Evolutionary conservation across 2,329 filamentous ascomycete genomes (phyloP), one percentile per base, ranked within the genome.

Genomic region (Fusarium avenaceum): DNA sequence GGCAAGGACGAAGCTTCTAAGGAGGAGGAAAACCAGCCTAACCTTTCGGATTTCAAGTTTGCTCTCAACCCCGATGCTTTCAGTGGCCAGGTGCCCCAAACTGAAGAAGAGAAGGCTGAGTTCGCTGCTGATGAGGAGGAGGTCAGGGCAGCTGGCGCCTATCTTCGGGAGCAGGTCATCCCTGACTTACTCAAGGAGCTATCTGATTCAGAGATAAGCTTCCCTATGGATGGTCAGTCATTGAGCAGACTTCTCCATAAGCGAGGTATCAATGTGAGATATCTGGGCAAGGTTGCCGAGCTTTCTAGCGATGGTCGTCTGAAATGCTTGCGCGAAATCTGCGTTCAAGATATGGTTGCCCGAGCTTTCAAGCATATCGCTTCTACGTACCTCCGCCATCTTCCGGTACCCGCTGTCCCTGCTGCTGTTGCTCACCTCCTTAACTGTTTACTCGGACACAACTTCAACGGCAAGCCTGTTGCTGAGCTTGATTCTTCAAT

Each of bases 201-300:
- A 60, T 91, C 92, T 76, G 93, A 97, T 70, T 94, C 93, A 8
- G 95, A 99, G 72, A 91, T 97, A 70, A 96, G 95, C 74, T 98
- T 98, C 83, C 96, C 96, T 14, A 97, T 98, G 93, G 96, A 99
- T 74, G 96, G 96, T n/a, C 88, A 92, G 75, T 97, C 95, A 20
- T 85, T 99, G 60, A 93, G 91, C 74, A 89, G 90, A 69, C 87
- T 97, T 51, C 85, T 99, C 76, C 96, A 99, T 84, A 97, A 97
- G 85, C 92, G 95, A 42, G 96, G 96, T 81, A 94, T 99, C 83
- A 99, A 99, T 82, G 87, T 98, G 66, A 89, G 96, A 75, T 99
- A 99, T 79, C 86, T 98, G n/a, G 96, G 96, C 70, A 91, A 90
- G 79, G 81, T 99, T 65, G 91, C 93, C 14, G 84, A 87, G 60